Percentiles rank a stretch among this genome's conserved stretches.
Evolutionary conservation across 1,284 basidiomycete species (phyloP).

Genomic region (Papiliotrema fonsecae): DNA sequence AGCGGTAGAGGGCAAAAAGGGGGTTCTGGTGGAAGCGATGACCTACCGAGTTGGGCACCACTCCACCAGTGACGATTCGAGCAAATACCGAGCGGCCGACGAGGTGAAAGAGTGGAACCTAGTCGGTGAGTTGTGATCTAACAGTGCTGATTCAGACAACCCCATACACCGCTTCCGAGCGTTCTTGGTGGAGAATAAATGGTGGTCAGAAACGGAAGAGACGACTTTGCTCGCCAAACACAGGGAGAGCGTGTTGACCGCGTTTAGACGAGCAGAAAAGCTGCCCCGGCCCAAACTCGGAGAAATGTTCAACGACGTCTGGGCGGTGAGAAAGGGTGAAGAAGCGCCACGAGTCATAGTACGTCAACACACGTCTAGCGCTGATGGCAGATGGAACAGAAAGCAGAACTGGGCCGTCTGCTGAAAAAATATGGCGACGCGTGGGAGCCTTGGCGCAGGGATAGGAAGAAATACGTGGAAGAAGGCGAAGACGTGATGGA

Average conservation of each 20-base stretch:
- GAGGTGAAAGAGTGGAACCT: constrained; percentile 83
- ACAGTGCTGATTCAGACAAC: constrained; percentile 68
- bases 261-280: constrained; percentile 73
- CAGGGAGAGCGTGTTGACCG: constrained; percentile 67
- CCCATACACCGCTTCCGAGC: constrained; percentile 78
- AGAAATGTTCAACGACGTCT: constrained; percentile 83
- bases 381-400: constrained; percentile 65
- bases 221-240: constrained; percentile 63
- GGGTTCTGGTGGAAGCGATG: constrained; percentile 88
- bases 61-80: constrained; percentile 90
- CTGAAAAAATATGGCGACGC: constrained; percentile 75
- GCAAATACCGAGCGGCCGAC: constrained; percentile 75
- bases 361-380: constrained; percentile 41
- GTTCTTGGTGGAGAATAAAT: constrained; percentile 74
- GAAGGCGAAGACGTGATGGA: constrained; percentile 63
- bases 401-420: constrained; percentile 67
- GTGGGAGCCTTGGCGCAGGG: constrained; percentile 79
- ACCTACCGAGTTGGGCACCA: constrained; percentile 92
- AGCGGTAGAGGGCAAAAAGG: constrained; percentile 73
- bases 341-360: constrained; percentile 80
- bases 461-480: constrained; percentile 74
- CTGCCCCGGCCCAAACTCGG: constrained; percentile 65
- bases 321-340: constrained; percentile 53
- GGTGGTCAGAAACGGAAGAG: constrained; percentile 79
- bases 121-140: constrained; percentile 49